A percentile compares a stretch with the other conserved stretches of the same genome.
phyloP scores from a whole-genome alignment of 495 filamentous ascomycete genomes.

The Peziza echinospora region DNA sequence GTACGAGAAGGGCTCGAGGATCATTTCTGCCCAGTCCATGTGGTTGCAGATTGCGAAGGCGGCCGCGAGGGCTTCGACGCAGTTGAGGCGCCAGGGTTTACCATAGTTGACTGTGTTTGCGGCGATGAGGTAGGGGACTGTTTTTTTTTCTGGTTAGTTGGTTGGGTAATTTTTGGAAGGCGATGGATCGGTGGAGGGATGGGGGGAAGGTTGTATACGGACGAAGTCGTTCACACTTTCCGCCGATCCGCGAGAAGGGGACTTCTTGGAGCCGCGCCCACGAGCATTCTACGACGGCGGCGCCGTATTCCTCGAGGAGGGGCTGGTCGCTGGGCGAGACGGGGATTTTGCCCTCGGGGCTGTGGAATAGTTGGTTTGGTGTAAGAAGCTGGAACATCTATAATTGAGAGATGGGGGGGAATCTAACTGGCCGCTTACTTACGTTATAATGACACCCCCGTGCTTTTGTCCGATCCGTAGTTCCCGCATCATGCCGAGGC shows the following conservation, averaged over 20 bases:
- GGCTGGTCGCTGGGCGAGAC: conserved; percentile 62
- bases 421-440: conserved; percentile 11
- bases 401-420: background rate
- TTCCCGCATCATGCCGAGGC: conserved; percentile 79
- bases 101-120: conserved; percentile 97
- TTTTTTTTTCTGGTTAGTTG: background rate
- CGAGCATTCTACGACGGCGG: conserved; percentile 90
- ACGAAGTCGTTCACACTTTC: conserved; percentile 73
- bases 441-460: conserved; percentile 75
- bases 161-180: too few relatives aligned
- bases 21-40: conserved; percentile 65
- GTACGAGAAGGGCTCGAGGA: conserved; percentile 69
- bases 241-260: conserved; percentile 74
- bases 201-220: conserved; percentile 12
- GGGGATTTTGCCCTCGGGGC: conserved; percentile 70
- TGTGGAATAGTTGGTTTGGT: too few relatives aligned
- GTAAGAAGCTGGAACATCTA: too few relatives aligned
- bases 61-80: conserved; percentile 82
- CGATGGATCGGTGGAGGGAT: too few relatives aligned
- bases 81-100: conserved; percentile 82
- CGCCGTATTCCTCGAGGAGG: conserved; percentile 67
- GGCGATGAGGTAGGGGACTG: conserved; percentile 79
- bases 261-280: conserved; percentile 87
- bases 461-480: conserved; percentile 79
- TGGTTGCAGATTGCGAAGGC: conserved; percentile 84